Conservation (phyloP, 805 yeast genomes). For the Lachancea mirantina region DNA sequence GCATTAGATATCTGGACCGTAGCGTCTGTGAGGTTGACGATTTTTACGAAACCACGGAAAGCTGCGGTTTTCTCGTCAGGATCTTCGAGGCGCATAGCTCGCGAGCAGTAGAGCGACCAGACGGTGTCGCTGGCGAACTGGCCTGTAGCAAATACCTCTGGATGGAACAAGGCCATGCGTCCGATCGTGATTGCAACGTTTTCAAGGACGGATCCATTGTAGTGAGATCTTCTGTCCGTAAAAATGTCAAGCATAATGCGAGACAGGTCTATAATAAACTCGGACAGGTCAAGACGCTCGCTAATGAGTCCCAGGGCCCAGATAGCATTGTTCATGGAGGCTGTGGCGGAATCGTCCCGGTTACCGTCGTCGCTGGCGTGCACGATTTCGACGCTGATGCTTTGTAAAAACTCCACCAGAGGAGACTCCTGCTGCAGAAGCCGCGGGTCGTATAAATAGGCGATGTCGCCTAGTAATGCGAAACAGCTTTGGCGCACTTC, state of each 20-base stretch:
- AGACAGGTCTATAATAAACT: constrained; percentile 26
- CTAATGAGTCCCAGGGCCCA: constrained; percentile 92
- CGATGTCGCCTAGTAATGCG: constrained; percentile 86
- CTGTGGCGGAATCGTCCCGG: constrained; percentile 29
- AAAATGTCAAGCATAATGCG: constrained; percentile 25
- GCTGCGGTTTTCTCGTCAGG: constrained; percentile 86
- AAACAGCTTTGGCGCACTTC: constrained; percentile 93
- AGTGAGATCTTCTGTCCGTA: constrained; percentile 19
- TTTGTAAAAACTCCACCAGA: constrained; percentile 42
- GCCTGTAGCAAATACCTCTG: constrained; percentile 51
- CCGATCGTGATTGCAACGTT: constrained; percentile 89
- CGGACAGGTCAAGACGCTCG: constrained; percentile 38
- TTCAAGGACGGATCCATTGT: constrained; percentile 53
- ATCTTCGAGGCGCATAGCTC: constrained; percentile 60
- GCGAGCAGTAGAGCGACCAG: constrained; percentile 65
- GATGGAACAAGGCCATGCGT: constrained; percentile 61
- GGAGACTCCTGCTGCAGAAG: constrained; percentile 29
- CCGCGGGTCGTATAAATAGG: constrained; percentile 44
- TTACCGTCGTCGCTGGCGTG: too few species aligned
- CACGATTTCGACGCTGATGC: constrained; percentile 62
- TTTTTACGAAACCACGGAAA: constrained; percentile 73
- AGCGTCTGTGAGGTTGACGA: constrained; percentile 35
- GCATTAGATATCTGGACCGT: constrained; percentile 16
- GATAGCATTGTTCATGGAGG: constrained; percentile 55
- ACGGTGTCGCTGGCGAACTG: constrained; percentile 27